phyloP scores from a whole-genome alignment of 1,284 basidiomycete species.

The Trametes pubescens region DNA sequence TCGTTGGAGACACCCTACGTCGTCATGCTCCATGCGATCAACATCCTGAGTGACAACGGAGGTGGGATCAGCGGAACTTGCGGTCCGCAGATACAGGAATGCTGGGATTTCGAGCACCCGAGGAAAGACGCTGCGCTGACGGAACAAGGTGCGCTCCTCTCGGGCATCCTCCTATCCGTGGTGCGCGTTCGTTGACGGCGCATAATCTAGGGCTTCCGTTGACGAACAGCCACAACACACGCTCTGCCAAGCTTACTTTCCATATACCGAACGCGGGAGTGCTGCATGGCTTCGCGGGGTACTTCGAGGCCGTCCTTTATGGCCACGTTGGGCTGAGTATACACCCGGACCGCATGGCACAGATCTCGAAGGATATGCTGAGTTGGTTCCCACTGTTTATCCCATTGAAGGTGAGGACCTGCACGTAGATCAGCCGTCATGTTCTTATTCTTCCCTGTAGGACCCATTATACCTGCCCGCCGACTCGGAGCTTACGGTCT shows the following conservation, averaged over 20 bases:
- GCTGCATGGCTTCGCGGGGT: slow-evolving; percentile 97
- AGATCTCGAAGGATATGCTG: slow-evolving; percentile 93
- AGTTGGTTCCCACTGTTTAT: slow-evolving; percentile 99
- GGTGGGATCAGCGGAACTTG: slow-evolving; percentile 69
- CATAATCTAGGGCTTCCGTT: slow-evolving; percentile 72
- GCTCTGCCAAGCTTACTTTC: slow-evolving; percentile 85
- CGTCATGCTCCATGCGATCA: slow-evolving; percentile 96
- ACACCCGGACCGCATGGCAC: slow-evolving; percentile 87
- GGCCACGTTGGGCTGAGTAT: slow-evolving; percentile 91
- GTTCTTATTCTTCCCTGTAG: slow-evolving; percentile 47
- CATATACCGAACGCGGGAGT: slow-evolving; percentile 94
- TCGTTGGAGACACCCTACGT: slow-evolving; percentile 94
- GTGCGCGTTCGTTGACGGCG: neutral
- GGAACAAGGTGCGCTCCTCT: slow-evolving; percentile 59
- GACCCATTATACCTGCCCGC: slow-evolving; percentile 94
- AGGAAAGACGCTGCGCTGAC: slow-evolving; percentile 81
- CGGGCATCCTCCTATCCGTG: slow-evolving; percentile 2
- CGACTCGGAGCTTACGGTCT: slow-evolving; percentile 91
- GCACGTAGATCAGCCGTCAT: neutral
- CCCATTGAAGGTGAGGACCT: slow-evolving; percentile 76
- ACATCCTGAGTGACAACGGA: slow-evolving; percentile 82
- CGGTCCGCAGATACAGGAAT: slow-evolving; percentile 89
- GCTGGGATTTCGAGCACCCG: slow-evolving; percentile 98
- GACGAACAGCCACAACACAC: slow-evolving; percentile 90
- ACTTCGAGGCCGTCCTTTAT: slow-evolving; percentile 97